Evolutionary conservation across 1,284 basidiomycete genomes (phyloP), one percentile per base, ranked within the genome.

Genomic region (Abortiporus biennis): DNA sequence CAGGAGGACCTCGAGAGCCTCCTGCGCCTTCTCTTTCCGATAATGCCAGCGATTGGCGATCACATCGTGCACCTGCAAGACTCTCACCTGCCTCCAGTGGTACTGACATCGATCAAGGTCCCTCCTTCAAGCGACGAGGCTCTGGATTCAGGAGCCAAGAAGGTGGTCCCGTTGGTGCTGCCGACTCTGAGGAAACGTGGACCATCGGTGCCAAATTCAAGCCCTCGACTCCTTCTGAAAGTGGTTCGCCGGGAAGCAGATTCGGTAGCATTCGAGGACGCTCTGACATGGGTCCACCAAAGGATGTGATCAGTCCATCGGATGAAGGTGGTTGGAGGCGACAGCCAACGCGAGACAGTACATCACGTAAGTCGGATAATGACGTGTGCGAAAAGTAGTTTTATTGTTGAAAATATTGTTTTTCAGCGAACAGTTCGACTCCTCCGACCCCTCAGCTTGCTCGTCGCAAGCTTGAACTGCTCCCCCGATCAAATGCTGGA

Each of bases 161-260:
- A 21, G 63, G 65, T 30, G 69, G 65, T 37, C 70, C 69, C 40
- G 47, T 57, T 25, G 70, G 79, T 32, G 59, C 71, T 6, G 86
- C 89, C 2, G 91, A 92, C 52, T 74, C 69, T 35, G 91, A 92
- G 54, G 84, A 89, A 22, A 68, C 62, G 2, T 90, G 86, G 86
- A 52, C 72, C 1, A 83, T 76, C 5, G 87, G 86, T 2, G 68
- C 75, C 53, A 85, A 74, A 58, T 86, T 89, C 59, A 78, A 78
- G 47, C 70, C 85, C 1, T 66, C 72, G 3, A 52, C 61, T 58
- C 68, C 48, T 43, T 52, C 42, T 2, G 54, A 53, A 30, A 69
- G 66, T 24, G 67, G 65, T 12, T 60, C 68, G 13, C 50, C 62
- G 1, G 66, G 69, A 15, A 67, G 69, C 49, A 72, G 68, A 43